Evolutionary conservation across 2,329 filamentous ascomycete genomes (phyloP).

Genomic region (Apiospora pterosperma): DNA sequence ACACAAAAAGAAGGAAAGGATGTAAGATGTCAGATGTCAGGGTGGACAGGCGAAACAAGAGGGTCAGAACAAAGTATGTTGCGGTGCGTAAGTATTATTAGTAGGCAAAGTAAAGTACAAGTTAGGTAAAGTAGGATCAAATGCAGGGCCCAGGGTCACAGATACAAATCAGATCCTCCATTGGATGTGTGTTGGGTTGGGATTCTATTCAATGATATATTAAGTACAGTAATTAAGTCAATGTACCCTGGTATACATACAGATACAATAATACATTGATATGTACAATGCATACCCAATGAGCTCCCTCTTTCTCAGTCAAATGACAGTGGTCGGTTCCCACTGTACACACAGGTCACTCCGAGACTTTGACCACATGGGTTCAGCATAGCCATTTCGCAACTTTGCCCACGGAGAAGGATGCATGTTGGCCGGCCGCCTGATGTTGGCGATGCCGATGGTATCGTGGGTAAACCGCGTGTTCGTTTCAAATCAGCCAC

Average conservation of each 20-base stretch:
- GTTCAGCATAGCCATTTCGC: neutral
- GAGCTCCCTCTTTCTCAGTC: neutral
- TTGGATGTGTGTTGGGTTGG: too few species aligned
- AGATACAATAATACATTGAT: too few species aligned
- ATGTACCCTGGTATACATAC: neutral
- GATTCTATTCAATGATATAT: neutral
- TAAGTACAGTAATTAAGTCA: too few species aligned
- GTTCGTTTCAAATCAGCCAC: neutral
- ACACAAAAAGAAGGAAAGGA: neutral
- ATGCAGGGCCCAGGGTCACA: neutral
- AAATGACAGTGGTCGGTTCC: neutral
- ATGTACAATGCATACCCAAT: neutral
- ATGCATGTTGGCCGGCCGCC: neutral
- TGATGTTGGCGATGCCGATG: neutral
- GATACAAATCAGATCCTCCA: neutral
- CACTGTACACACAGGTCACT: neutral
- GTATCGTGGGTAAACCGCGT: neutral
- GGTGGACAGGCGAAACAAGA: neutral
- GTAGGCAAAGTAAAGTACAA: neutral
- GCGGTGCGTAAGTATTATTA: neutral
- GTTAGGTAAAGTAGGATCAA: too few species aligned
- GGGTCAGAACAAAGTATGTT: neutral
- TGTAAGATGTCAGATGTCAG: neutral
- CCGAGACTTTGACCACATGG: neutral
- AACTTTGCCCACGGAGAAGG: neutral